A percentile compares a stretch with the other conserved stretches of the same genome.
These are phyloP conservation scores for Phytophthora sansomeana DNA, from an alignment of 352 stramenopile genomes.

Conservation along the genomic window DNA sequence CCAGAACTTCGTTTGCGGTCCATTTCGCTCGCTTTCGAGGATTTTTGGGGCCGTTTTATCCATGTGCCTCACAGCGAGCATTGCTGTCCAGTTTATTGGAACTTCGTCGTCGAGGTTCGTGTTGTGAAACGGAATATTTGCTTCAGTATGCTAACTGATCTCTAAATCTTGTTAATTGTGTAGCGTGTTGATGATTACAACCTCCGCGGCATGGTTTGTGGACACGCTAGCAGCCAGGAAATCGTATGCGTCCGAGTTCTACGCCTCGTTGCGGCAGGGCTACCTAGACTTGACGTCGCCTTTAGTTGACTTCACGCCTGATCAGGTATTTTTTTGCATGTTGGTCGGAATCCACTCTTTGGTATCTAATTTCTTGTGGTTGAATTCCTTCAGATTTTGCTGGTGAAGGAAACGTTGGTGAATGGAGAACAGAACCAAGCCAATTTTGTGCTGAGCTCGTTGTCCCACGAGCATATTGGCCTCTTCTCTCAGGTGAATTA, in stretches of 20 bases:
- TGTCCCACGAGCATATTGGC: conserved; percentile 78
- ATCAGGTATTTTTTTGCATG: conserved; percentile 58
- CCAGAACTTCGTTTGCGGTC: conserved; percentile 82
- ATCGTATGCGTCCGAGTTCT: conserved; percentile 89
- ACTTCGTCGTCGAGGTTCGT: conserved; percentile 65
- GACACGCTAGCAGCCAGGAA: conserved; percentile 78
- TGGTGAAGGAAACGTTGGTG: conserved; percentile 84
- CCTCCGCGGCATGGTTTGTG: conserved; percentile 68
- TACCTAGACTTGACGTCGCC: conserved; percentile 85
- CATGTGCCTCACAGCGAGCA: conserved; percentile 65
- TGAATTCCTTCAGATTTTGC: conserved; percentile 51
- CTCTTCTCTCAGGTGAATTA: conserved; percentile 70
- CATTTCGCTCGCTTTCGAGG: conserved; percentile 81
- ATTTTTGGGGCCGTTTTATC: conserved; percentile 81
- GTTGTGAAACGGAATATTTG: background rate
- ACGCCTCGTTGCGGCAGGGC: conserved; percentile 81
- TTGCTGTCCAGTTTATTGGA: conserved; percentile 57
- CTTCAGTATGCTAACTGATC: background rate
- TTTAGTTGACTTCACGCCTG: conserved; percentile 83
- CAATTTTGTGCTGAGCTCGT: conserved; percentile 86
- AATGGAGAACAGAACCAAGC: conserved; percentile 84
- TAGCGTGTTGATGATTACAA: conserved; percentile 71
- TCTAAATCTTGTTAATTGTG: background rate
- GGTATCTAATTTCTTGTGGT: background rate
- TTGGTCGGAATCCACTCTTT: background rate